Evolutionary conservation across 1,284 basidiomycete genomes (phyloP), one percentile per base, ranked within the genome.

Genomic region (Rhodofomes roseus): DNA sequence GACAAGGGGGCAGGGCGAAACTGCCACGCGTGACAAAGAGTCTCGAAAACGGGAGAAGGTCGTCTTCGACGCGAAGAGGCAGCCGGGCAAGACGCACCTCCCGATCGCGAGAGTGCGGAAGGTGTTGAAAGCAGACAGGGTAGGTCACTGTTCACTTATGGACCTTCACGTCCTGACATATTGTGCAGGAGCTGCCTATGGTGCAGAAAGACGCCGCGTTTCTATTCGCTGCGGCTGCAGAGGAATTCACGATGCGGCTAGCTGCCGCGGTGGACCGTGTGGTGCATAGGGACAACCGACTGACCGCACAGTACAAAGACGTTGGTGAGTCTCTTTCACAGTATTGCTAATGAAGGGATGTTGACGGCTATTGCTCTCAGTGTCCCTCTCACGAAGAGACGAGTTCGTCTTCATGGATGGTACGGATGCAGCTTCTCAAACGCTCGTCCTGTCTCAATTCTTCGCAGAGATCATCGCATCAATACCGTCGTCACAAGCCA

Each of bases 61-160:
- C 1, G 40, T 60, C 2, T 62, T 59, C 5, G 41, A 57, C 2
- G 48, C 59, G 16, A 51, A 29, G 11, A 59, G 68, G 29, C 65
- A 68, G 39, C 68, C 68, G 1, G 90, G 90, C 22, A 89, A 85
- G 68, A 85, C 89, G 0, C 58, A 87, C 25, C 71, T 92, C 27
- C 90, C 90, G 1, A 78, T 89, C 60, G 78, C 87, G 5, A 81
- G 87, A 64, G 89, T 93, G 34, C 89, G 90, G 68, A 87, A 81
- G 72, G 90, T 93, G 39, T 79, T 92, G 63, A 93, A 90, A 67
- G 90, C 86, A 16, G 90, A 93, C 71, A 89, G 86, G 78, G 89
- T 83, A 60, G 55, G 73, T 66, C 11, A 2, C n/a, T 23, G 20
- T n/a, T 43, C 23, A 2, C n/a, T 16, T 2, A 5, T 18, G 6